Base-by-base conservation (phyloP, 371 early-diverging fungal genomes). In the Mucor lusitanicus region DNA sequence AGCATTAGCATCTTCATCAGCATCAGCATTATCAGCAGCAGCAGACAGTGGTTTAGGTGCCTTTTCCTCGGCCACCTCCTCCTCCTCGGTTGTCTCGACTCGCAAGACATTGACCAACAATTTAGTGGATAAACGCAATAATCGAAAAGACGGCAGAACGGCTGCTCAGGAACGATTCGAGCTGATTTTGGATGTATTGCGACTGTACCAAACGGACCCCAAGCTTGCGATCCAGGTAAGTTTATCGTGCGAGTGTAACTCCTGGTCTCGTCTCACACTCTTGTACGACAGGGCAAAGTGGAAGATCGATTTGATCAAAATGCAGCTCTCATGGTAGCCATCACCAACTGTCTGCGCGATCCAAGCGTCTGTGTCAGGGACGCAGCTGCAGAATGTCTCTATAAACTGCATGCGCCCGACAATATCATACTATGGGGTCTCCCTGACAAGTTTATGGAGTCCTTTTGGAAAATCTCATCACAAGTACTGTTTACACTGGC, bases 141-240 rank as follows among this genome's bases (percentile, higher is more conserved):
- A 73, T 42, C 68, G 73, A 66, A 48, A 70, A 76, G 67, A 79
- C 64, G 68, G 70, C 56, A 55, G 73, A 70, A 44, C 63, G 25
- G 9, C 68, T 68, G 7, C 79, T 78, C 39, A 81, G 81, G 86
- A 88, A 56, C 83, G 85, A 63, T 76, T 81, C 53, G 93, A 92
- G 62, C 73, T 92, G 23, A 76, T 92, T 25, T 63, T 87, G 33
- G 85, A 85, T 65, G 78, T 92, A 15, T 77, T 94, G 54, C 87
- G 84, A 65, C 80, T 89, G 58, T 94, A 91, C 78, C 80, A 84
- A 46, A 81, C 77, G 9, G 88, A 88, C 70, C 92, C 92, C 1
- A 67, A 80, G 28, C 69, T 91, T 54, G 89, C 90, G 11, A 80
- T 91, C 53, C 76, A 81, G 28, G 90, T 90, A 80, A 75, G 80